Evolutionary conservation across 805 yeast species (phyloP).

Genomic region (Wickerhamomyces pijperi): DNA sequence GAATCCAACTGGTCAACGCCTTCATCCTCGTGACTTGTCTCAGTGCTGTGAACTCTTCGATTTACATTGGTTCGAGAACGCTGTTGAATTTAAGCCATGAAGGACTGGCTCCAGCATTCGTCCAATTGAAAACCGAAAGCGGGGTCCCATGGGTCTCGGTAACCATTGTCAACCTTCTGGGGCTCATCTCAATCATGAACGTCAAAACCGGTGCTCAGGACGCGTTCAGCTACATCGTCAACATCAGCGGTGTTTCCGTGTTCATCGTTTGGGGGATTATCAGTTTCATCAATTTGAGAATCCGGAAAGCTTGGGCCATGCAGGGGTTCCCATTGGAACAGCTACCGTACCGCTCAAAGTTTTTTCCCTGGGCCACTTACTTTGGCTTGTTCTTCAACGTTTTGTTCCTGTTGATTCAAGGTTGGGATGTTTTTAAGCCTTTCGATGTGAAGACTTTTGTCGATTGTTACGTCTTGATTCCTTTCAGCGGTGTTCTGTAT

Average conservation of each 20-base stretch:
- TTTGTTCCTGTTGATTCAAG: slow-evolving; percentile 35
- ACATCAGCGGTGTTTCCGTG: slow-evolving; percentile 68
- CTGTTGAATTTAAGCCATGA: slow-evolving; percentile 52
- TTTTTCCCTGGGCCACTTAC: slow-evolving; percentile 31
- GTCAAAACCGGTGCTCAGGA: slow-evolving; percentile 39
- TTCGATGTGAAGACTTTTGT: slow-evolving; percentile 37
- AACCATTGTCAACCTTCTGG: slow-evolving; percentile 43
- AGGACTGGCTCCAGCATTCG: slow-evolving; percentile 45
- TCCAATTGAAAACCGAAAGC: slow-evolving; percentile 37
- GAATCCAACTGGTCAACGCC: slow-evolving; percentile 64
- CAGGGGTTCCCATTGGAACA: slow-evolving; percentile 56
- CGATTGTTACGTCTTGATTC: slow-evolving; percentile 55
- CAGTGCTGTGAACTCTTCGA: slow-evolving; percentile 59
- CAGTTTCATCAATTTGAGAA: slow-evolving; percentile 52
- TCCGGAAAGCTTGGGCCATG: slow-evolving; percentile 50
- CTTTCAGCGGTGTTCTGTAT: slow-evolving; percentile 38
- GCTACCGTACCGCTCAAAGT: slow-evolving; percentile 61
- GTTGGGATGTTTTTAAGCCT: slow-evolving; percentile 40
- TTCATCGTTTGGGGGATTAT: slow-evolving; percentile 64
- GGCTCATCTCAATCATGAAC: slow-evolving; percentile 53
- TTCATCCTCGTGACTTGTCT: slow-evolving; percentile 55
- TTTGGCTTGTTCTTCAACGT: slow-evolving; percentile 27
- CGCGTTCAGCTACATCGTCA: slow-evolving; percentile 62
- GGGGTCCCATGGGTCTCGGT: slow-evolving; percentile 63
- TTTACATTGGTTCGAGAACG: slow-evolving; percentile 61